phyloP scores from a whole-genome alignment of 345 rosid species.

The Arabis alpina region DNA sequence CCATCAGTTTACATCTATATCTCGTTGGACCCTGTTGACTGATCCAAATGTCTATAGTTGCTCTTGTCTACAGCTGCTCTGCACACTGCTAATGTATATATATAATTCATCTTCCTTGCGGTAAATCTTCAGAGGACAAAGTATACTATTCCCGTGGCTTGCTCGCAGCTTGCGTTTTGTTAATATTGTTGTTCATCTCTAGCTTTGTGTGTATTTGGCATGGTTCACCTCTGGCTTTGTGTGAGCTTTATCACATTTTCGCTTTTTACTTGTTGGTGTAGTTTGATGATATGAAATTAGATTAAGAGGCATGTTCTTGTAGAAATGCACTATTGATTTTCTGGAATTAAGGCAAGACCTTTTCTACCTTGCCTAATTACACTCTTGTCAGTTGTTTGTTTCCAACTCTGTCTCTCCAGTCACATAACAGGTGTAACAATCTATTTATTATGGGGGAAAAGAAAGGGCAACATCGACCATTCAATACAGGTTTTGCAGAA shows the following conservation, averaged over 20 bases:
- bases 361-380: conserved; percentile 16
- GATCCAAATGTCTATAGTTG: background rate
- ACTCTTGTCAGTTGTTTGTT: conserved; percentile 1
- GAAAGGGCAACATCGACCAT: conserved; percentile 11
- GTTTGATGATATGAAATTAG: background rate
- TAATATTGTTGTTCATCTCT: conserved; percentile 15
- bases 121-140: background rate
- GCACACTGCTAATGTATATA: background rate
- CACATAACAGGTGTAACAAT: conserved; percentile 7
- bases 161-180: conserved; percentile 9
- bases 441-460: conserved; percentile 2
- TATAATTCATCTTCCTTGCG: background rate
- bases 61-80: background rate
- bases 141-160: background rate
- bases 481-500: conserved; percentile 11
- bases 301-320: background rate
- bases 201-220: background rate
- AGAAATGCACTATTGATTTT: background rate
- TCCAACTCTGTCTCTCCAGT: background rate
- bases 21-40: background rate
- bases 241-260: too few species aligned
- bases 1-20: too few species aligned
- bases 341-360: too few species aligned
- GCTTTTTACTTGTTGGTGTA: too few species aligned
- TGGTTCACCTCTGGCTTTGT: conserved; percentile 8